These are phyloP conservation scores for Cnidoscolus chayamansa DNA, from an alignment of 441 rosid genomes.

Conservation along the genomic window DNA sequence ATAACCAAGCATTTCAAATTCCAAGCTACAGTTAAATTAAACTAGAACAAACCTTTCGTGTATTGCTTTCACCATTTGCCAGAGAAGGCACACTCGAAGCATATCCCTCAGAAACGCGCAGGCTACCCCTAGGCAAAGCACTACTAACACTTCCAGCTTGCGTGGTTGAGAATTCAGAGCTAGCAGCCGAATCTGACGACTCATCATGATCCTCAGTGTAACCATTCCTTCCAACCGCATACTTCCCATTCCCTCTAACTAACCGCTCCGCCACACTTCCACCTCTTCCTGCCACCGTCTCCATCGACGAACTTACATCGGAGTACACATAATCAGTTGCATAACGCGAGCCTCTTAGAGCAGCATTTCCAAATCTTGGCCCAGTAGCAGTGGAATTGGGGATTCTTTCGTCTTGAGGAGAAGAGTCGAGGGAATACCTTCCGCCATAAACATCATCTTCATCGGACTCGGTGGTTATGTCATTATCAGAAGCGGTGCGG, in stretches of 20 bases:
- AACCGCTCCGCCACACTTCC: slow-evolving; percentile 39
- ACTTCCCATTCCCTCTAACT: slow-evolving; percentile 36
- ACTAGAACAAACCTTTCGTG: slow-evolving; percentile 48
- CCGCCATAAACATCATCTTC: slow-evolving; percentile 62
- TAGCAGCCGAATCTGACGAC: slow-evolving; percentile 74
- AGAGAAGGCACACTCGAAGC: slow-evolving; percentile 53
- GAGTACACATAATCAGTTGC: slow-evolving; percentile 59
- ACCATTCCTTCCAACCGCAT: slow-evolving; percentile 35
- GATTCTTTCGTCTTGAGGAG: slow-evolving; percentile 58
- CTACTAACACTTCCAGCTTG: slow-evolving; percentile 53
- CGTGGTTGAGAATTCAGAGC: slow-evolving; percentile 79
- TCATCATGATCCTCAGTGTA: slow-evolving; percentile 62
- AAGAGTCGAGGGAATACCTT: slow-evolving; percentile 73
- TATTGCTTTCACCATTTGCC: slow-evolving; percentile 30
- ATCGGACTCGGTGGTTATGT: slow-evolving; percentile 58
- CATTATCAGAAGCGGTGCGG: slow-evolving; percentile 65
- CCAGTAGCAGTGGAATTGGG: slow-evolving; percentile 30
- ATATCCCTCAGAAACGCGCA: slow-evolving; percentile 45
- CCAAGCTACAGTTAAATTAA: slow-evolving; percentile 5
- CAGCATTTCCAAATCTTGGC: slow-evolving; percentile 34
- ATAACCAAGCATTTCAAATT: background rate
- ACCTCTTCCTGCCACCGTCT: slow-evolving; percentile 47
- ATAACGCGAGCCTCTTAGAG: slow-evolving; percentile 34
- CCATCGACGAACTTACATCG: slow-evolving; percentile 89
- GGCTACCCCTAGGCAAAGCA: slow-evolving; percentile 31